These are phyloP conservation scores for Rhodotorula sp. DNA, from an alignment of 1,284 basidiomycete genomes.

Conservation along the genomic window DNA sequence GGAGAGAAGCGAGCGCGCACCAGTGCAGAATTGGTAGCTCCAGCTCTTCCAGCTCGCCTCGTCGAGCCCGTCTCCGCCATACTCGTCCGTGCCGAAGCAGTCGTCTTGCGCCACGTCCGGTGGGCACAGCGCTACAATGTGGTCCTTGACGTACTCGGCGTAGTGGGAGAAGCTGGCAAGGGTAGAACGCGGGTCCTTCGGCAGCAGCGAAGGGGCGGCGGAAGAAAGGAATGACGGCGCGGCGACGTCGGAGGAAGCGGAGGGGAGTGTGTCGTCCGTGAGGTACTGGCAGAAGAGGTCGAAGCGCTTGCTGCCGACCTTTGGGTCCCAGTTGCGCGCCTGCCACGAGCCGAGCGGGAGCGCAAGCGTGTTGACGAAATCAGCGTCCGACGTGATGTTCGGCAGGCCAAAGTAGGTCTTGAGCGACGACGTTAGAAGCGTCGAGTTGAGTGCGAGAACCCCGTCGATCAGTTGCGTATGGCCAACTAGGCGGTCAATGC, in stretches of 20 bases:
- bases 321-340: slow-evolving; percentile 43
- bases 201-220: slow-evolving; percentile 12
- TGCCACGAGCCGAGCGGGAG: slow-evolving; percentile 44
- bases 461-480: slow-evolving; percentile 40
- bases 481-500: slow-evolving; percentile 36
- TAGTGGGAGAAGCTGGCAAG: slow-evolving; percentile 27
- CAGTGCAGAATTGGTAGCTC: slow-evolving; percentile 67
- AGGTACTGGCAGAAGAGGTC: slow-evolving; percentile 36
- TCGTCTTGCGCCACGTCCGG: slow-evolving; percentile 37
- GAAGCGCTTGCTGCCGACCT: slow-evolving; percentile 40
- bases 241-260: not conserved
- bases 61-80: slow-evolving; percentile 61
- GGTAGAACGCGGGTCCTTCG: slow-evolving; percentile 21
- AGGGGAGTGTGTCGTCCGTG: not conserved
- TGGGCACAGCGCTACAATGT: slow-evolving; percentile 36
- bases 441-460: slow-evolving; percentile 34
- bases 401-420: slow-evolving; percentile 41
- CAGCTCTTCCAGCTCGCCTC: slow-evolving; percentile 79
- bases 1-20: slow-evolving; percentile 12
- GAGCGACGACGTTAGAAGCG: slow-evolving; percentile 33
- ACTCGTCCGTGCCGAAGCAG: slow-evolving; percentile 79
- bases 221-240: slow-evolving; percentile 2
- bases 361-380: slow-evolving; percentile 43
- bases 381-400: slow-evolving; percentile 39
- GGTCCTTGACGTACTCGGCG: slow-evolving; percentile 32